phyloP scores from a whole-genome alignment of 2,329 filamentous ascomycete genomes.

The Ophiocordyceps robertsii region DNA sequence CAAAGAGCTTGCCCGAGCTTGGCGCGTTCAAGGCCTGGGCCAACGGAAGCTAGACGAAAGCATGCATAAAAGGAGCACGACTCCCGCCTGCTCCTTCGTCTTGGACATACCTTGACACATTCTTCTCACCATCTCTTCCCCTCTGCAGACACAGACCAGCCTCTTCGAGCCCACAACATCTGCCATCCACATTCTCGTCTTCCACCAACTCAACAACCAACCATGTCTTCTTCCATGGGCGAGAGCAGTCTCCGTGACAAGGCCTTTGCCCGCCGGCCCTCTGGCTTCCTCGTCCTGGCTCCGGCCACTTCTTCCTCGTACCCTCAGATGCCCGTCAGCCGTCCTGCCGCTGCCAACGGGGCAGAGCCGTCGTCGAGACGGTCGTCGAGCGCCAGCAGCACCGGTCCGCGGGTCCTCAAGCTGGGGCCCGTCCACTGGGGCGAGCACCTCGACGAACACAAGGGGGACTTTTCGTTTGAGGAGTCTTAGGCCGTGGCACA shows the following conservation, averaged over 20 bases:
- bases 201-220: not conserved
- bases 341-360: constrained; percentile 7
- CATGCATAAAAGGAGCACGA: too few relatives aligned
- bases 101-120: too few relatives aligned
- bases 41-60: too few relatives aligned
- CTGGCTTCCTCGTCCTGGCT: constrained; percentile 41
- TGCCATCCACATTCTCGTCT: not conserved
- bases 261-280: not conserved
- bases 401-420: constrained; percentile 37
- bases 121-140: too few relatives aligned
- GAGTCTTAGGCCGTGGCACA: not conserved
- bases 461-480: constrained; percentile 39
- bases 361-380: constrained; percentile 25
- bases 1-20: too few relatives aligned
- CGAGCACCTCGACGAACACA: constrained; percentile 42
- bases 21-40: too few relatives aligned
- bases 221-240: not conserved
- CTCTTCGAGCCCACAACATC: too few relatives aligned
- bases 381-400: constrained; percentile 40
- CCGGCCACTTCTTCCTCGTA: constrained; percentile 44
- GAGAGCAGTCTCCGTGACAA: constrained; percentile 1
- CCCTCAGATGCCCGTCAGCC: constrained; percentile 27
- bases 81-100: too few relatives aligned
- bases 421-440: constrained; percentile 52
- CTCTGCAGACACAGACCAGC: too few relatives aligned